Conservation (phyloP, 257 asterid genomes). For the Solanum chiquidenum region DNA sequence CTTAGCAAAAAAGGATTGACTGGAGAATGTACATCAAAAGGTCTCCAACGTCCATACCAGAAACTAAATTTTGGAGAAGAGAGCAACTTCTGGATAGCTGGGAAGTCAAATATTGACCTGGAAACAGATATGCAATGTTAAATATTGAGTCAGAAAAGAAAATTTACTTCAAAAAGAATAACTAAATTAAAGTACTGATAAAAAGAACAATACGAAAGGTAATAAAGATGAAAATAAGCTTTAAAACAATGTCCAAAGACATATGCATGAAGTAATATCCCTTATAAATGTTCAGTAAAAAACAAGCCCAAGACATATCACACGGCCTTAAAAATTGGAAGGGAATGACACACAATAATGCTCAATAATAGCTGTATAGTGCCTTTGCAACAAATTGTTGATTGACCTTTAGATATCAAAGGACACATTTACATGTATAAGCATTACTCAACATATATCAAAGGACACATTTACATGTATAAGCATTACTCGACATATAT, state of each 20-base stretch:
- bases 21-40: neutral
- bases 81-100: slow-evolving; percentile 67
- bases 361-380: neutral
- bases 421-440: neutral
- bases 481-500: slow-evolving; percentile 1
- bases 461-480: neutral
- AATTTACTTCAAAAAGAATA: neutral
- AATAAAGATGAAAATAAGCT: neutral
- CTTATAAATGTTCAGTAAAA: neutral
- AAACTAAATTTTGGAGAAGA: slow-evolving; percentile 74
- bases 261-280: neutral
- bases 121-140: slow-evolving; percentile 8
- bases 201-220: neutral
- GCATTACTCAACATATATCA: neutral
- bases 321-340: neutral
- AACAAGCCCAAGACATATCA: neutral
- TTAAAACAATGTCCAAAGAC: neutral
- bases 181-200: neutral
- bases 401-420: neutral
- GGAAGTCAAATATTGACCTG: slow-evolving; percentile 92
- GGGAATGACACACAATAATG: neutral
- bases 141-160: slow-evolving; percentile 3
- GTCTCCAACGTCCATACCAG: slow-evolving; percentile 46
- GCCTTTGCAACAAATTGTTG: neutral
- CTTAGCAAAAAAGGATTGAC: neutral